Conservation (phyloP, 805 yeast genomes). For the Monosporozyma siamensis region DNA sequence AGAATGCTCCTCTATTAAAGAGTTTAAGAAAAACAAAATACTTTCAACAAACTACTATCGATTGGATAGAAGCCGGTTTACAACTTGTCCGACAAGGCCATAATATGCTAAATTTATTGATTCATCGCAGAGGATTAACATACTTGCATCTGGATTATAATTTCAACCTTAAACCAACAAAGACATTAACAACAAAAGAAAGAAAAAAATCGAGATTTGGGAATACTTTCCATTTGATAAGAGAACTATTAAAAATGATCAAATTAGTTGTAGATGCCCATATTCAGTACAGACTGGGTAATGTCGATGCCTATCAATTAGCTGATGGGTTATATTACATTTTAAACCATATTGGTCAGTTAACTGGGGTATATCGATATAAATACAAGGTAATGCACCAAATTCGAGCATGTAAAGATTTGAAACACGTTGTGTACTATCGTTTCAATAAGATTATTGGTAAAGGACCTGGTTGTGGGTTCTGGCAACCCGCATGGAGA, state of each 20-base stretch:
- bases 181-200: constrained; percentile 92
- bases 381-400: constrained; percentile 98
- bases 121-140: constrained; percentile 84
- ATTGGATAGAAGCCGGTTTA: constrained; percentile 98
- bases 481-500: constrained; percentile 99
- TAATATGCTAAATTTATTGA: constrained; percentile 81
- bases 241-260: constrained; percentile 78
- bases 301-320: constrained; percentile 83
- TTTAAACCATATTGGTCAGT: constrained; percentile 86
- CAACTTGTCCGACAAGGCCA: constrained; percentile 91
- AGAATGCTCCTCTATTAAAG: constrained; percentile 37
- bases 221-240: constrained; percentile 84
- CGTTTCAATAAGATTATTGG: constrained; percentile 81
- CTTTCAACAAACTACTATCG: constrained; percentile 84
- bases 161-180: constrained; percentile 91
- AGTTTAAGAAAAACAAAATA: constrained; percentile 70
- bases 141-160: constrained; percentile 91
- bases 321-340: constrained; percentile 93
- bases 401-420: constrained; percentile 88
- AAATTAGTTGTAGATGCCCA: constrained; percentile 89
- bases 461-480: constrained; percentile 97
- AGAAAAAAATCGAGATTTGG: constrained; percentile 94
- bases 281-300: constrained; percentile 82
- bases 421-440: constrained; percentile 84
- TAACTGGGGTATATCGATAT: constrained; percentile 93